These are phyloP conservation scores for Trichoderma semiorbis DNA, from an alignment of 2,329 filamentous ascomycete species.

Conservation along the genomic window DNA sequence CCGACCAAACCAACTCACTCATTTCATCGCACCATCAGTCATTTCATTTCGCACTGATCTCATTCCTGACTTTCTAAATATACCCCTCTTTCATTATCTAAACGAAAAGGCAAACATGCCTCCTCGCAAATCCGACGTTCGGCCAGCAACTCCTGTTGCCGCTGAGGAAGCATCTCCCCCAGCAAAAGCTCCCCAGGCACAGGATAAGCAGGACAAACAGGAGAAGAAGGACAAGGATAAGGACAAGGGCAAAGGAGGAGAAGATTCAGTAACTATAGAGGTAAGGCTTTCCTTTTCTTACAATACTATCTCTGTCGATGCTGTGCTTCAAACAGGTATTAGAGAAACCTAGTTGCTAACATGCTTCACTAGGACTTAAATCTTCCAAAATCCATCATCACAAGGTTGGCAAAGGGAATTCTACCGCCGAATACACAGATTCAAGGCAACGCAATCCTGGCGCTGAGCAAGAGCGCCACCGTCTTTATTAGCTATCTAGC, in stretches of 20 bases:
- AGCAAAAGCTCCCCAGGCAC: constrained; percentile 25
- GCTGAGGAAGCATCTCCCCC: constrained; percentile 25
- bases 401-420: constrained; percentile 74
- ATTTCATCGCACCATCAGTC: neutral
- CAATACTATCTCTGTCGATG: neutral
- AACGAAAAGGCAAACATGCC: constrained; percentile 41
- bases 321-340: neutral
- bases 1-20: neutral
- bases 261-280: constrained; percentile 51
- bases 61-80: neutral
- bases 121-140: constrained; percentile 50
- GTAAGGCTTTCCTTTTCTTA: constrained; percentile 30
- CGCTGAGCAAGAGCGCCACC: constrained; percentile 76
- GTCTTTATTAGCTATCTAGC: constrained; percentile 81
- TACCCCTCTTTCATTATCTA: neutral
- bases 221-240: constrained; percentile 35
- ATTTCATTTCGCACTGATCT: neutral
- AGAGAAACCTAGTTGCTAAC: neutral
- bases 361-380: constrained; percentile 58
- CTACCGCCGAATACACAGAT: constrained; percentile 79
- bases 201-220: constrained; percentile 33
- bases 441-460: constrained; percentile 75
- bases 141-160: constrained; percentile 21
- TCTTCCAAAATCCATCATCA: constrained; percentile 77
- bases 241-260: constrained; percentile 33